Conservation (phyloP, 1,284 basidiomycete species). For the Coniferiporia weirii region DNA sequence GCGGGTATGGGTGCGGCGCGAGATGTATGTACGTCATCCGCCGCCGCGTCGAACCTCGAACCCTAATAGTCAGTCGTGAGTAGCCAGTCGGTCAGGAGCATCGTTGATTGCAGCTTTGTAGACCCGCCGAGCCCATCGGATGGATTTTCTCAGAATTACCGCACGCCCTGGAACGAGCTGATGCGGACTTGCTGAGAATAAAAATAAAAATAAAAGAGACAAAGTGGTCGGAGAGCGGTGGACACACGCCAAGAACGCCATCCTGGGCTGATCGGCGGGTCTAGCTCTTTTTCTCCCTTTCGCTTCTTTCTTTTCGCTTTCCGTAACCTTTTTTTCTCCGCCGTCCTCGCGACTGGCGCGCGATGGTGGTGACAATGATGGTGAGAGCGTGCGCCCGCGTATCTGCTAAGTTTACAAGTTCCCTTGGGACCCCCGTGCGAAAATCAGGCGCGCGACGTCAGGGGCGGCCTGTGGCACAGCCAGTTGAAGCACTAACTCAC, state of each 20-base stretch:
- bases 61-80: too few relatives aligned
- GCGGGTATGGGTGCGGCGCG: too few relatives aligned
- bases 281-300: neutral
- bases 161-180: too few relatives aligned
- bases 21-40: neutral
- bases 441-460: neutral
- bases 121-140: neutral
- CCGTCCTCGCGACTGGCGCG: neutral
- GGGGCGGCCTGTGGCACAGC: neutral
- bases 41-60: too few relatives aligned
- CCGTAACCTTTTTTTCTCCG: too few relatives aligned
- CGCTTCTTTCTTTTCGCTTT: too few relatives aligned
- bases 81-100: too few relatives aligned
- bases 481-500: neutral
- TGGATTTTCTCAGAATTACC: neutral
- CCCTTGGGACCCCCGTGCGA: too few relatives aligned
- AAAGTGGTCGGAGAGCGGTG: neutral
- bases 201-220: too few relatives aligned
- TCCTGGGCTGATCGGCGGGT: neutral
- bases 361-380: neutral
- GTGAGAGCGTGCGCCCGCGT: neutral
- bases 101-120: neutral
- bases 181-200: too few relatives aligned
- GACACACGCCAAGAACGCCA: neutral
- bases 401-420: neutral